phyloP scores from a whole-genome alignment of 805 yeast species.

The Kazachstania bromeliacearum region DNA sequence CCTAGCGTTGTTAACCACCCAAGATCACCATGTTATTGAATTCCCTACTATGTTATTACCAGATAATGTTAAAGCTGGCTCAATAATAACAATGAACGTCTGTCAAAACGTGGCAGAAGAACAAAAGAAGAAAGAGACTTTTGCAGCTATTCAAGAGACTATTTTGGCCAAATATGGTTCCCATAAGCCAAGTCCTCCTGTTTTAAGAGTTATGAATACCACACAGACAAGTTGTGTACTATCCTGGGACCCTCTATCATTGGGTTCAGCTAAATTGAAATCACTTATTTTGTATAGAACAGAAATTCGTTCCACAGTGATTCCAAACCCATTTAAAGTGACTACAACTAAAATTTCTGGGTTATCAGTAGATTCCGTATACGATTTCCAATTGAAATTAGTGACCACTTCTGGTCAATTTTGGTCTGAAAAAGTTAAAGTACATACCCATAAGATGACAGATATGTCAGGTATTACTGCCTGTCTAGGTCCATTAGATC shows the following conservation, averaged over 20 bases:
- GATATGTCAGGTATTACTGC: constrained; percentile 88
- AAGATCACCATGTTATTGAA: constrained; percentile 89
- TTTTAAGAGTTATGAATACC: constrained; percentile 58
- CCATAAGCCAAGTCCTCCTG: constrained; percentile 61
- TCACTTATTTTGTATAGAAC: constrained; percentile 64
- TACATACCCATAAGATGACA: constrained; percentile 91
- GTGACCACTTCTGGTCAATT: constrained; percentile 87
- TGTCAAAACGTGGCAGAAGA: constrained; percentile 68
- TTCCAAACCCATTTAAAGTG: constrained; percentile 73
- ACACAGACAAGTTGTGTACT: constrained; percentile 93
- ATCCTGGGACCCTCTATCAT: constrained; percentile 82
- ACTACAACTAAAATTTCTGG: constrained; percentile 86
- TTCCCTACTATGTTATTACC: constrained; percentile 94
- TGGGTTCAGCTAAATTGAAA: constrained; percentile 75
- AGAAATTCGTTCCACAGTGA: constrained; percentile 56
- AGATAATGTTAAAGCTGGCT: constrained; percentile 83
- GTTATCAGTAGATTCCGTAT: constrained; percentile 74
- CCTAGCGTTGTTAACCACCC: constrained; percentile 77
- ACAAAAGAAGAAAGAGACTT: constrained; percentile 44
- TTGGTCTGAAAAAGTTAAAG: constrained; percentile 53
- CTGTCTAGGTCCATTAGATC: constrained; percentile 74
- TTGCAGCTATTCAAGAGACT: constrained; percentile 59
- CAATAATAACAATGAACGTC: constrained; percentile 78
- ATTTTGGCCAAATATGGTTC: constrained; percentile 67
- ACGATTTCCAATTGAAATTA: constrained; percentile 68